Evolutionary conservation across 768 basidiomycete genomes (phyloP), one percentile per base, ranked within the genome.

Genomic region (Lentinula guzmanii): DNA sequence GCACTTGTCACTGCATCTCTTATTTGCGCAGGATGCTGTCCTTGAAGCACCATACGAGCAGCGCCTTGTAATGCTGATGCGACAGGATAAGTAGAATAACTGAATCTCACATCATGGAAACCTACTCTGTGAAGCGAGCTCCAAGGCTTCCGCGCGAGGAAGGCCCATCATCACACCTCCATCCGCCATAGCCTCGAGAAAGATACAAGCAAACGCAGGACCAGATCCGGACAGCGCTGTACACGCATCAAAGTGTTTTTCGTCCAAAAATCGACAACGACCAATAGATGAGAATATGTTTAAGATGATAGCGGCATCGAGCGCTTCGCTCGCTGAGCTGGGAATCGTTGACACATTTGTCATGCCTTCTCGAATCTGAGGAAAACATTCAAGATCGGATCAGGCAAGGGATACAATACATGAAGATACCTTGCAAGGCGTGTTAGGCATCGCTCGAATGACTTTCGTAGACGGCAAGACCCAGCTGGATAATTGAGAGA

Each of bases 131-230:
- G 96, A 86, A 53, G 97, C 96, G 56, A 99, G 76, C 71, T 99
- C 97, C 46, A 98, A 75, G 4, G 97, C 95, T 73, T 98, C 97
- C 1, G 86, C 84, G 63, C 97, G 80, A 3, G 97, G 97, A 56
- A 99, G 76, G 34, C 97, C 97, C 97, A 98, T 98, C 96, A 99
- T 98, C 51, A 98, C 97, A 48, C 95, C 97, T 31, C 97, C 97
- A 72, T 98, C 97, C 1, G 94, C 90, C 95, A 99, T 97, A 0
- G 97, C 96, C 73, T 99, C 97, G 64, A 99, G 80, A 68, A 98
- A 93, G 53, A 98, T 87, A 66, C 93, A 95, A 0, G 93, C 95
- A 73, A 99, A 98, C 0, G 97, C 97, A 42, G 97, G 97, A 0
- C 97, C 97, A 6, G 93, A 94, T 0, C 95, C 97, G 15, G 92